Percentiles rank a stretch among this genome's conserved stretches.
These are phyloP conservation scores for Erythrophleum ivorense DNA, from an alignment of 331 rosid species.

Conservation along the genomic window DNA sequence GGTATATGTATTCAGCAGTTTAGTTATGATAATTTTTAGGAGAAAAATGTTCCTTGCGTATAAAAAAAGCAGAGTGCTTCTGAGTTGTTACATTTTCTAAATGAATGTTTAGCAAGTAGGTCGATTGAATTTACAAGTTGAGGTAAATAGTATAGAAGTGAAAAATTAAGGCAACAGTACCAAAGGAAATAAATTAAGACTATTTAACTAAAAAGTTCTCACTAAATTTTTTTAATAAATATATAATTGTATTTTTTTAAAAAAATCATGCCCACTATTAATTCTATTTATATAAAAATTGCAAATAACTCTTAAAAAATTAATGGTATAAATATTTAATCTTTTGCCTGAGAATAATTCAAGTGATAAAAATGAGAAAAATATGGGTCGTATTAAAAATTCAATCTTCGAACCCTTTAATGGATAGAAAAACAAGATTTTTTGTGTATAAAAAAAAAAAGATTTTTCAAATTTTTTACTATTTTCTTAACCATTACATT, in stretches of 20 bases:
- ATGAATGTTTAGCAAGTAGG: too few relatives aligned
- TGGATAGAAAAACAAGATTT: neutral
- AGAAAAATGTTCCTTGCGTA: too few relatives aligned
- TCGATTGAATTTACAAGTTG: too few relatives aligned
- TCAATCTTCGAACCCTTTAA: neutral
- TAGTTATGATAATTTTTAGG: too few relatives aligned
- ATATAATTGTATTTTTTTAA: neutral
- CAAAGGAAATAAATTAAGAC: too few relatives aligned
- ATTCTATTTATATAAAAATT: neutral
- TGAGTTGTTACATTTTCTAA: too few relatives aligned
- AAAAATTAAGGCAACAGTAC: neutral
- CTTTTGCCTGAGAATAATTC: neutral
- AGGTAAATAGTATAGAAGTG: neutral
- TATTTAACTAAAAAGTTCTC: too few relatives aligned
- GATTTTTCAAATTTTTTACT: neutral
- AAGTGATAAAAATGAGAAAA: neutral
- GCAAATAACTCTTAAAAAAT: neutral
- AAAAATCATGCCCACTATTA: neutral
- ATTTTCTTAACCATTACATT: neutral
- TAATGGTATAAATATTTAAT: neutral
- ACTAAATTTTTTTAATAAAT: too few relatives aligned
- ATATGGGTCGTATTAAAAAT: neutral
- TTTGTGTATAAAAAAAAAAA: neutral
- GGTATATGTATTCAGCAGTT: too few relatives aligned
- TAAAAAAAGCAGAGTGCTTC: too few relatives aligned